phyloP scores from a whole-genome alignment of 768 basidiomycete genomes.

The Tephrocybe sp. region DNA sequence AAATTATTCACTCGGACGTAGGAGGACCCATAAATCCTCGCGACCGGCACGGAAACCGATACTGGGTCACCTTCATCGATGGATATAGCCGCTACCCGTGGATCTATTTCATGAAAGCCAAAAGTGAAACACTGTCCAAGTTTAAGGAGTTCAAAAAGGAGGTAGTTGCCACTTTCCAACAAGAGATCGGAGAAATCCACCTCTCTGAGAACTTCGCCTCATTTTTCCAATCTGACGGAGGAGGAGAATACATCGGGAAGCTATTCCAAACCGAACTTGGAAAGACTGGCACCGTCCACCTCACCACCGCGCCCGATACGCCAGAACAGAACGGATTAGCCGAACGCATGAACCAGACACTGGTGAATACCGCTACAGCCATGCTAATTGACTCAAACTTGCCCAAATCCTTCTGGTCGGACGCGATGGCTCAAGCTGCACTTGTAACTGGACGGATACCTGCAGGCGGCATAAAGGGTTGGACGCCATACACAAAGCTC shows the following conservation, averaged over 20 bases:
- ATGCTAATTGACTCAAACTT: background rate
- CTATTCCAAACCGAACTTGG: background rate
- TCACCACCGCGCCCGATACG: background rate
- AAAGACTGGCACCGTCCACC: background rate
- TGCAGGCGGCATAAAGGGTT: background rate
- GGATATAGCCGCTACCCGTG: background rate
- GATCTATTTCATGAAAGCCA: background rate
- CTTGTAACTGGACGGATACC: background rate
- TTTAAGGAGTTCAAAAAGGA: background rate
- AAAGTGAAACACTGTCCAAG: background rate
- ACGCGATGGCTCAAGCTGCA: background rate
- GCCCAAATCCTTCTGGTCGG: background rate
- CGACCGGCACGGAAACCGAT: too few relatives aligned
- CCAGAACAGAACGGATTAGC: background rate
- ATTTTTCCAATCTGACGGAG: background rate
- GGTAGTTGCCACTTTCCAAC: background rate
- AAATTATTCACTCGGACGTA: too few relatives aligned
- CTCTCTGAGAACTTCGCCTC: background rate
- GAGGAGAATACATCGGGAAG: background rate
- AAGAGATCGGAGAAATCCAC: background rate
- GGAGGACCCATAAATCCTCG: too few relatives aligned
- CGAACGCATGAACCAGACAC: background rate
- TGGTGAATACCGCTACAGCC: background rate
- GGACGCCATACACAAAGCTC: background rate
- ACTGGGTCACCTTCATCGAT: background rate